Base-by-base conservation (phyloP, 176 grass and related monocot species). In the Leersia perrieri region DNA sequence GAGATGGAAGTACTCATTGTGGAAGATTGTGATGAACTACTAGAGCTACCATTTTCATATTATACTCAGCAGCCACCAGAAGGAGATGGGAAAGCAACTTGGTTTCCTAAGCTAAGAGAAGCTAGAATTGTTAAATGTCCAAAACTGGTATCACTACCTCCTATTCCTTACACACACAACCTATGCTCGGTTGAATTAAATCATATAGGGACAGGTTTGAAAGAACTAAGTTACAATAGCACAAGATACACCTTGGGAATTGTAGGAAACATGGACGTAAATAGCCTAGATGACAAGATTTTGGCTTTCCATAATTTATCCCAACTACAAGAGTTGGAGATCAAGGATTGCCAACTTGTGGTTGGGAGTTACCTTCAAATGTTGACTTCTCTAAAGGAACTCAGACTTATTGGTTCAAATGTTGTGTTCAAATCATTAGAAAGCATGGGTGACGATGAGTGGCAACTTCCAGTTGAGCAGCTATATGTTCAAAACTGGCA, bases 401-500 rank as follows among this genome's bases (percentile, higher is more conserved):
- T 83, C 3, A 3, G 0, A 0, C 9, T 83, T 27, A 0, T 0
- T 3, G 0, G 13, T 27, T 29, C 2, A 0, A 30, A 1, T 39
- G 18, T 14, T 39, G 41, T 11, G 0, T 28, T 34, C 7, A 0
- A 15, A 25, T n/a, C 23, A 7, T 35, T 23, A 13, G 16, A 27
- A 23, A 30, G 18, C 7, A 13, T 14, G 4, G 20, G n/a, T 18
- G 11, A 74, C 0, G 9, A 11, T 0, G 0, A 5, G 0, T 63
- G 44, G 53, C 30, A 66, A 0, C 25, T 65, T 20, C 70, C 30
- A 22, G 11, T 82, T 36, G 40, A 51, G 22, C 0, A 0, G 0
- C 0, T 82, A 10, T 0, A 0, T 0, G 34, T 82, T 11, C 0
- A 0, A 0, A 0, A 0, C 0, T 73, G 55, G 0, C 5, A 1